These are phyloP conservation scores for Ophiostoma novo-ulmi DNA, from an alignment of 2,329 filamentous ascomycete species.

Conservation along the genomic window DNA sequence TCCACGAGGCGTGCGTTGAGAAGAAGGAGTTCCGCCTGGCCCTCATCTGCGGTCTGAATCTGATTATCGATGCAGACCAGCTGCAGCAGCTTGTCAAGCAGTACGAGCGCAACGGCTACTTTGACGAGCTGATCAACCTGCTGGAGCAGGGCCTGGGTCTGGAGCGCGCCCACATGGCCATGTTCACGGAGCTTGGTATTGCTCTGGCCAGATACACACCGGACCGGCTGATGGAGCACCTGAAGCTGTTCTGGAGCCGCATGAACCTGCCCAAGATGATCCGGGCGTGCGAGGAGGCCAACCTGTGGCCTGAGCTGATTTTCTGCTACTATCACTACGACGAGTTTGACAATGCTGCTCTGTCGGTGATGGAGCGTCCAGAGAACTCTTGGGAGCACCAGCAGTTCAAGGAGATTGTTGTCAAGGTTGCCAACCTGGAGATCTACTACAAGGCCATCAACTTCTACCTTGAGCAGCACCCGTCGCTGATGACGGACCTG, in stretches of 20 bases:
- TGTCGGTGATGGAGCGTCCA: slow-evolving; percentile 96
- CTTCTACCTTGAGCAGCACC: slow-evolving; percentile 97
- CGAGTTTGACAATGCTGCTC: slow-evolving; percentile 92
- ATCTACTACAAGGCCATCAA: slow-evolving; percentile 97
- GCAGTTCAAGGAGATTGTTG: slow-evolving; percentile 97
- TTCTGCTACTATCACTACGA: slow-evolving; percentile 99
- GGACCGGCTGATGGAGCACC: slow-evolving; percentile 94
- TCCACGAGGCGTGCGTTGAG: slow-evolving; percentile 88
- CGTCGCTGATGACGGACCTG: slow-evolving; percentile 89
- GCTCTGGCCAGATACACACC: slow-evolving; percentile 92
- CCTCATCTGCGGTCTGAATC: slow-evolving; percentile 96
- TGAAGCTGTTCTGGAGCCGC: slow-evolving; percentile 96
- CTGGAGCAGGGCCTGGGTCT: slow-evolving; percentile 92
- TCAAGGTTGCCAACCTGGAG: slow-evolving; percentile 97
- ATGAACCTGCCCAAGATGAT: slow-evolving; percentile 99
- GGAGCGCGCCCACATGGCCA: slow-evolving; percentile 89
- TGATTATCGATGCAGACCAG: slow-evolving; percentile 96
- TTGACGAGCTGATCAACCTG: slow-evolving; percentile 91
- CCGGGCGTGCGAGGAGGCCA: slow-evolving; percentile 83
- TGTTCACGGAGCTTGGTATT: slow-evolving; percentile 92
- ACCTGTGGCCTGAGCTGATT: slow-evolving; percentile 94
- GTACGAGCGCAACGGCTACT: slow-evolving; percentile 95
- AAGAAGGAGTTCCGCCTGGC: slow-evolving; percentile 99
- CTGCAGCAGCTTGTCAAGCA: slow-evolving; percentile 88
- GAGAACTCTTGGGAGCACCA: slow-evolving; percentile 99